These are phyloP conservation scores for Lepidopterella palustris DNA, from an alignment of 495 filamentous ascomycete genomes.

Conservation along the genomic window DNA sequence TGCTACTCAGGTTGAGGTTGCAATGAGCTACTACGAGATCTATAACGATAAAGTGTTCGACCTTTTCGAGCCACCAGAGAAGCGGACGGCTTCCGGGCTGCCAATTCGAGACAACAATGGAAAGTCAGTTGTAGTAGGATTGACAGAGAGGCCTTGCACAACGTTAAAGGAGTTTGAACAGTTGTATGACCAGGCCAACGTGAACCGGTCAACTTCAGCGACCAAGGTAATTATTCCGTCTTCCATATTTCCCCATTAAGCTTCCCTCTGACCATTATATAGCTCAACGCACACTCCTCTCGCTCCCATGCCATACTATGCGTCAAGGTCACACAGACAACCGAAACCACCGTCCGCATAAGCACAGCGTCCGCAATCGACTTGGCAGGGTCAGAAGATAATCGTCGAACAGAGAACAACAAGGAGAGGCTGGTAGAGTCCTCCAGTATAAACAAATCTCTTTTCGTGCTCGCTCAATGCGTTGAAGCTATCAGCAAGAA, in stretches of 20 bases:
- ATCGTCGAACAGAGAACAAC: constrained; percentile 87
- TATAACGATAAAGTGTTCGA: constrained; percentile 85
- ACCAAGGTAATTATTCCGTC: constrained; percentile 57
- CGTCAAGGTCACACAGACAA: constrained; percentile 75
- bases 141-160: constrained; percentile 79
- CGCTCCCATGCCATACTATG: constrained; percentile 89
- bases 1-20: constrained; percentile 65
- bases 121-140: constrained; percentile 86
- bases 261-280: neutral
- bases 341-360: constrained; percentile 60
- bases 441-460: constrained; percentile 96
- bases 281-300: constrained; percentile 89
- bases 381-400: constrained; percentile 93
- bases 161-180: constrained; percentile 88
- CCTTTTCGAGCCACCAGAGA: constrained; percentile 84
- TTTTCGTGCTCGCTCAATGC: constrained; percentile 92
- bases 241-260: neutral
- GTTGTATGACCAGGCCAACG: constrained; percentile 90
- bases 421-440: constrained; percentile 91
- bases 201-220: constrained; percentile 81
- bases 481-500: constrained; percentile 88
- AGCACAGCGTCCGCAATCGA: constrained; percentile 93
- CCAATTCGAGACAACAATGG: constrained; percentile 84
- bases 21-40: constrained; percentile 94
- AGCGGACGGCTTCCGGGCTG: constrained; percentile 75